Conservation (phyloP, 345 rosid genomes). For the thale cress (Arabidopsis thaliana) region DNA sequence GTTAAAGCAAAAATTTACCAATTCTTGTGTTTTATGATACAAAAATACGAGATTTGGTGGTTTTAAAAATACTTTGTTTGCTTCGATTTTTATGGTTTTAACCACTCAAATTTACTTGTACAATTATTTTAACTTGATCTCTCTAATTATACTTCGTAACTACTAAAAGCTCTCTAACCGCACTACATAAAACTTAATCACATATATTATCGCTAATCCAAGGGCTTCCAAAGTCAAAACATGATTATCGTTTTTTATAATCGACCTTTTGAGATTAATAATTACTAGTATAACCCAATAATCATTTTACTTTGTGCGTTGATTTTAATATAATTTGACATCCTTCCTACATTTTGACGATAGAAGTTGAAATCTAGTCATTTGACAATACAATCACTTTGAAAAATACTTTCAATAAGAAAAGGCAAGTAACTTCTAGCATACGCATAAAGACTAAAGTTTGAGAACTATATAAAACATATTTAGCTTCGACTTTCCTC, state of each 20-base stretch:
- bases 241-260: slow-evolving; percentile 19
- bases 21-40: neutral
- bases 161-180: slow-evolving; percentile 10
- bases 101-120: neutral
- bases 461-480: slow-evolving; percentile 14
- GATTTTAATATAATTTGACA: slow-evolving; percentile 36
- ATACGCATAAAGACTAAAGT: slow-evolving; percentile 31
- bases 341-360: slow-evolving; percentile 22
- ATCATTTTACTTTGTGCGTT: slow-evolving; percentile 29
- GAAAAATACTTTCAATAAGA: slow-evolving; percentile 6
- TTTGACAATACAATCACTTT: slow-evolving; percentile 21
- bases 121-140: neutral
- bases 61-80: neutral
- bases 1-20: neutral
- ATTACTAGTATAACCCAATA: slow-evolving; percentile 25
- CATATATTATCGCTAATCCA: slow-evolving; percentile 9
- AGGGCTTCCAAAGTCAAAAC: slow-evolving; percentile 27
- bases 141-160: neutral
- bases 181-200: neutral
- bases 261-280: slow-evolving; percentile 15
- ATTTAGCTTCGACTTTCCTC: slow-evolving; percentile 12
- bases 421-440: slow-evolving; percentile 31
- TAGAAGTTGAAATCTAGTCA: slow-evolving; percentile 44
- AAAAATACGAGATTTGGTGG: neutral
- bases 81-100: too few relatives aligned